Percentiles rank a stretch among this genome's conserved stretches.
phyloP scores from a whole-genome alignment of 768 basidiomycete genomes.

The Suillus americanus region DNA sequence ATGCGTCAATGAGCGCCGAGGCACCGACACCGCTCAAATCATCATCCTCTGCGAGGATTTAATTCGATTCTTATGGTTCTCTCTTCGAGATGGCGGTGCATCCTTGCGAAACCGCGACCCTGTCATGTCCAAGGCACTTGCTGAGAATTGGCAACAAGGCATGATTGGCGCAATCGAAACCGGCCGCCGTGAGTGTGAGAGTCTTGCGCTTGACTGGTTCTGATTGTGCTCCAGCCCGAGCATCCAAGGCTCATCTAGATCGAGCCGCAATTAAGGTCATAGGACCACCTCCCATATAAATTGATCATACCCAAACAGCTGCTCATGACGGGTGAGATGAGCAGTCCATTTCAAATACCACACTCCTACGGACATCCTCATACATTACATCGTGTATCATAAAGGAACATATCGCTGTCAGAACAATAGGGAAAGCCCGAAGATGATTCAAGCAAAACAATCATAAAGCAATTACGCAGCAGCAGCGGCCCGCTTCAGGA shows the following conservation, averaged over 20 bases:
- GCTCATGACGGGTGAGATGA: not conserved
- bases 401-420: not conserved
- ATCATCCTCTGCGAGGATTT: slow-evolving; percentile 21
- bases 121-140: slow-evolving; percentile 15
- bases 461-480: slow-evolving; percentile 5
- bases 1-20: slow-evolving; percentile 21
- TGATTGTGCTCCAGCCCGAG: slow-evolving; percentile 10
- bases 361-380: not conserved
- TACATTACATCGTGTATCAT: not conserved
- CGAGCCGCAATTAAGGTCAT: not conserved
- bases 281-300: not conserved
- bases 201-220: not conserved
- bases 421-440: not conserved
- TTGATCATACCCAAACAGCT: not conserved
- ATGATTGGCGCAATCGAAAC: slow-evolving; percentile 16
- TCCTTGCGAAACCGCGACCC: slow-evolving; percentile 15
- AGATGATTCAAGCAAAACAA: not conserved
- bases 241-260: slow-evolving; percentile 3
- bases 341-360: not conserved
- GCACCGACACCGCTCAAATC: slow-evolving; percentile 27
- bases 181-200: slow-evolving; percentile 21
- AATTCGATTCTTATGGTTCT: slow-evolving; percentile 31
- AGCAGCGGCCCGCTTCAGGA: slow-evolving; percentile 23
- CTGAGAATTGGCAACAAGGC: slow-evolving; percentile 18
- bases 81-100: slow-evolving; percentile 27